These are phyloP conservation scores for Hygrophila difformis DNA, from an alignment of 257 asterid genomes.

Conservation along the genomic window DNA sequence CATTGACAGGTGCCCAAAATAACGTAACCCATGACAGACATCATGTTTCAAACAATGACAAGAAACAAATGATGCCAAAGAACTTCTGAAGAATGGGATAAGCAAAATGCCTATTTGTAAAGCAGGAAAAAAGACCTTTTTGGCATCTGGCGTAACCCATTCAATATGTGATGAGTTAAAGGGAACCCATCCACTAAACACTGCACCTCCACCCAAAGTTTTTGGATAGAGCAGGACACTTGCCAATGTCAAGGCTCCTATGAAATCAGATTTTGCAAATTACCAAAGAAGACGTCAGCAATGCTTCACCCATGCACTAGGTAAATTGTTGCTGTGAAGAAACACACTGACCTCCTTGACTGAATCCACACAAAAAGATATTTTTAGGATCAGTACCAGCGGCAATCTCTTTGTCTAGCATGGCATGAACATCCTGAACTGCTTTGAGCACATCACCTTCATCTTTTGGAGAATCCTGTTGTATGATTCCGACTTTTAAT, in stretches of 20 bases:
- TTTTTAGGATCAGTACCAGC: slow-evolving; percentile 67
- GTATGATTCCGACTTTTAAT: slow-evolving; percentile 1
- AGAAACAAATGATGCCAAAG: neutral
- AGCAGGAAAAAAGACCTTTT: slow-evolving; percentile 49
- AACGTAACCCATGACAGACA: too few species aligned
- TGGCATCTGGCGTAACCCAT: slow-evolving; percentile 61
- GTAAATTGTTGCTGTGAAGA: neutral
- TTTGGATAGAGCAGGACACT: slow-evolving; percentile 81
- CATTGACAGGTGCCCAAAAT: too few species aligned
- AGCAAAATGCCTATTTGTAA: neutral
- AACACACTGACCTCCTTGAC: slow-evolving; percentile 78
- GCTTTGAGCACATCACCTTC: slow-evolving; percentile 65
- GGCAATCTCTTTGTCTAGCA: slow-evolving; percentile 77
- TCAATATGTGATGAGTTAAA: slow-evolving; percentile 56
- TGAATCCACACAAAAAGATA: slow-evolving; percentile 82
- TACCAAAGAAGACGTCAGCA: neutral
- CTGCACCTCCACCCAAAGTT: slow-evolving; percentile 93
- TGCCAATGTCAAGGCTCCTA: slow-evolving; percentile 93
- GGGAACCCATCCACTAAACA: slow-evolving; percentile 97
- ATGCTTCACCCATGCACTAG: neutral
- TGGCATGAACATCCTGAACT: slow-evolving; percentile 69
- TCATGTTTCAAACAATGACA: slow-evolving; percentile 7
- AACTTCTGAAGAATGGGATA: neutral
- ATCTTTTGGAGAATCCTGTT: slow-evolving; percentile 78
- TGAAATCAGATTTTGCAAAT: slow-evolving; percentile 8